phyloP scores from a whole-genome alignment of 306 rosid genomes.

The Dalbergia cultrata region DNA sequence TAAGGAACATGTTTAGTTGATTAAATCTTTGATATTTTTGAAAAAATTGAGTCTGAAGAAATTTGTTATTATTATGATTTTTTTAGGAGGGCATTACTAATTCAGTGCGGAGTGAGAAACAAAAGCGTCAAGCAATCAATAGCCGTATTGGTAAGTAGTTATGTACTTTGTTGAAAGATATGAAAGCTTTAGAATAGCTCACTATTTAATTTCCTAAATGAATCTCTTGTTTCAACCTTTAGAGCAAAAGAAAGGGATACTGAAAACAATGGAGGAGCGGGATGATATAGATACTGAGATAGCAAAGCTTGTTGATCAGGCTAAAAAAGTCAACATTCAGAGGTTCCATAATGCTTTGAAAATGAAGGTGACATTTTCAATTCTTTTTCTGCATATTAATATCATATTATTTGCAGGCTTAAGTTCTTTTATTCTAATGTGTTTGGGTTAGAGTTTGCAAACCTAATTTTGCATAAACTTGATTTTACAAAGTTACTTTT shows the following conservation, averaged over 20 bases:
- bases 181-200: constrained; percentile 8
- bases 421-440: not conserved
- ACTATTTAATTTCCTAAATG: constrained; percentile 9
- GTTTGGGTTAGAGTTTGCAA: no score
- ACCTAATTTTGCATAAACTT: no score
- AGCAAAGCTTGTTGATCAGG: constrained; percentile 74
- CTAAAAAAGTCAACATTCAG: constrained; percentile 58
- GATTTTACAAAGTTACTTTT: no score
- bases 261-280: constrained; percentile 63
- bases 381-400: constrained; percentile 30
- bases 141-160: constrained; percentile 64
- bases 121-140: constrained; percentile 56
- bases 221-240: constrained; percentile 49
- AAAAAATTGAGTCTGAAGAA: constrained; percentile 21
- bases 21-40: constrained; percentile 27
- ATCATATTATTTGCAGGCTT: constrained; percentile 33
- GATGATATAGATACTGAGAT: constrained; percentile 68
- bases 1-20: constrained; percentile 1
- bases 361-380: constrained; percentile 69
- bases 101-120: constrained; percentile 57
- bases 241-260: constrained; percentile 72
- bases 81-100: constrained; percentile 70
- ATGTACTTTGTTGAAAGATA: constrained; percentile 35
- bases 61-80: constrained; percentile 30
- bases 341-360: constrained; percentile 67